Base-by-base conservation (phyloP, 2,329 filamentous ascomycete species). In the Ambrosiella beaveri region DNA sequence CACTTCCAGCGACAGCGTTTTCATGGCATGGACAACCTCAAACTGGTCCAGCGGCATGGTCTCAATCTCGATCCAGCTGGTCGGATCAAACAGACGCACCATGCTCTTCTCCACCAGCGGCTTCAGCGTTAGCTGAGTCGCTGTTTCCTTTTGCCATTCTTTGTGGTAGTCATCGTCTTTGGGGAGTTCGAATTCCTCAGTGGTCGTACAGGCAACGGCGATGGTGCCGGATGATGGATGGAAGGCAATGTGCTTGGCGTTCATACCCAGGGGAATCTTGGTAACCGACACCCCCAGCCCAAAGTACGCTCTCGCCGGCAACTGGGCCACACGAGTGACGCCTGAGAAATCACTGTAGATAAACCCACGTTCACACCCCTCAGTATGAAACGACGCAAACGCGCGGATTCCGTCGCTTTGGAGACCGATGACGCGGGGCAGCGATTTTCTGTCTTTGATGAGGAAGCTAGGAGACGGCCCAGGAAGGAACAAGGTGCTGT, bases 101-200 rank as follows among this genome's bases (percentile, higher is more conserved):
- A 79, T 75, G 37, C 87, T 86, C 58, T 81, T 82, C 52, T 86
- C 81, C 36, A 84, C 76, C 61, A 79, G 79, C 0, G 93, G 93
- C 55, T 62, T 77, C 65, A 82, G 76, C 0, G 65, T 59, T 9
- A 54, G 27, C 57, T 75, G 71, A 68, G 84, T 83, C 57, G 75
- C 71, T 68, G 84, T 83, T 65, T 94, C 90, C 62, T 80, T 80
- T 19, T 83, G 79, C 81, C 89, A 91, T 62, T 93, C 86, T 61
- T 78, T 78, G 63, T 94, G 86, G 62, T 88, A 82, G 60, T 95
- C 84, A 62, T 90, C 90, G 63, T 95, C 88, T 57, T 86, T 86
- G 1, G 88, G 88, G 19, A 96, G 76, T 68, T 88, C 85, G 66
- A 95, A 97, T 2, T 82, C 80, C 54, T 84, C 80, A 35, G 70